Percentiles rank a stretch among this genome's conserved stretches.
Conservation (phyloP, 495 filamentous ascomycete species). For the Annulohypoxylon bovei region DNA sequence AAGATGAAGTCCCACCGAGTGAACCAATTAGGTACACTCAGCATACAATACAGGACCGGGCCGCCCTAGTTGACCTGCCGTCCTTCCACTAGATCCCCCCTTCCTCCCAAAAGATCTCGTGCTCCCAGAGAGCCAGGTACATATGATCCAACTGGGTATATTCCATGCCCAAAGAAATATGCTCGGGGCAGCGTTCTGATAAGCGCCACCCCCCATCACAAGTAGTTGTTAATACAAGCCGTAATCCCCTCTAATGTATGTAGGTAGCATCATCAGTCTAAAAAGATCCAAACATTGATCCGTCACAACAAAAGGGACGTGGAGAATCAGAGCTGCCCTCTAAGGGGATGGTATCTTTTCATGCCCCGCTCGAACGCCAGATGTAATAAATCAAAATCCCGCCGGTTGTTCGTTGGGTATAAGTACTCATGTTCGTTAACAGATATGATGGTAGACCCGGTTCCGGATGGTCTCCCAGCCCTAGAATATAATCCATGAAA, state of each 20-base stretch:
- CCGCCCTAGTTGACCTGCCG: slow-evolving; percentile 11
- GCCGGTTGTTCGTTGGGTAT: slow-evolving; percentile 40
- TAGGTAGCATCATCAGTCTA: slow-evolving; percentile 40
- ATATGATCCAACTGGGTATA: slow-evolving; percentile 40
- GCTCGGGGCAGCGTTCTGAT: slow-evolving; percentile 14
- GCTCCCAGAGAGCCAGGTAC: slow-evolving; percentile 17
- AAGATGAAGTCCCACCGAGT: slow-evolving; percentile 15
- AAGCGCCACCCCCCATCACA: slow-evolving; percentile 12
- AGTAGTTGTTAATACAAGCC: slow-evolving; percentile 36
- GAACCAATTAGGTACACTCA: slow-evolving; percentile 16
- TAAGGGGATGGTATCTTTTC: slow-evolving; percentile 40
- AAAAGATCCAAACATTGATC: slow-evolving; percentile 31
- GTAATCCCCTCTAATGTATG: slow-evolving; percentile 37
- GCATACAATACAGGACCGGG: slow-evolving; percentile 16
- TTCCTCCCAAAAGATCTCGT: slow-evolving; percentile 8
- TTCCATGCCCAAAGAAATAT: slow-evolving; percentile 26
- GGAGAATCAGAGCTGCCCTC: slow-evolving; percentile 31
- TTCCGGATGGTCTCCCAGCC: slow-evolving; percentile 18
- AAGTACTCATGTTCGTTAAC: slow-evolving; percentile 41
- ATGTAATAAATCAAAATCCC: slow-evolving; percentile 39
- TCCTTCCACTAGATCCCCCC: slow-evolving; percentile 18
- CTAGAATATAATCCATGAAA: slow-evolving; percentile 29
- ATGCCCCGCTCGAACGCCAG: slow-evolving; percentile 40
- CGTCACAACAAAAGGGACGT: slow-evolving; percentile 27
- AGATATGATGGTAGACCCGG: slow-evolving; percentile 18